Evolutionary conservation across 2,329 filamentous ascomycete species (phyloP).

Genomic region (Hymenoscyphus fraxineus): DNA sequence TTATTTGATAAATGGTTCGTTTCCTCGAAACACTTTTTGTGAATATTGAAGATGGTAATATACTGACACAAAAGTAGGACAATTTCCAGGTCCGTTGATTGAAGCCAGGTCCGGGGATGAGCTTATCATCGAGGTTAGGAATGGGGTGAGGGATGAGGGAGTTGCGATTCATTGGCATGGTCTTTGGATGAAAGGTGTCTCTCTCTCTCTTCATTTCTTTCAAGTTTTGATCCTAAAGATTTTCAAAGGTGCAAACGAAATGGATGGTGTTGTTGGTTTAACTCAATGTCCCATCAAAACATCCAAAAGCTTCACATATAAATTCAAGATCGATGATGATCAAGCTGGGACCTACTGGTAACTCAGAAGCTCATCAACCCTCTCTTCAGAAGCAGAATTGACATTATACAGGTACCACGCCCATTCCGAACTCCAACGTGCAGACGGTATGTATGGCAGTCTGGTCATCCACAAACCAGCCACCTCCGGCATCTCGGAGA

Average conservation of each 20-base stretch:
- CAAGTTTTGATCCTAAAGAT: background rate
- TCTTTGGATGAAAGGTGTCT: conserved; percentile 22
- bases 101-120: conserved; percentile 43
- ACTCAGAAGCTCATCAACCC: background rate
- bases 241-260: conserved; percentile 24
- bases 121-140: conserved; percentile 40
- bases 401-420: conserved; percentile 44
- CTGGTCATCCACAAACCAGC: conserved; percentile 40
- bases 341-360: conserved; percentile 22
- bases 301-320: conserved; percentile 16
- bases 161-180: conserved; percentile 44
- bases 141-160: conserved; percentile 33
- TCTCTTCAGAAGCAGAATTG: background rate
- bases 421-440: conserved; percentile 40
- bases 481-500: conserved; percentile 23
- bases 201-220: background rate
- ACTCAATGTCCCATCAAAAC: conserved; percentile 16
- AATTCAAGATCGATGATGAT: conserved; percentile 14
- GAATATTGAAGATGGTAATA: background rate
- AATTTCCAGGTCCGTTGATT: conserved; percentile 39
- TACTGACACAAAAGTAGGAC: conserved; percentile 1
- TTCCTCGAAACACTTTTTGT: conserved; percentile 1
- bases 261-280: conserved; percentile 21
- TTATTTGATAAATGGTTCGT: conserved; percentile 46
- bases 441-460: conserved; percentile 45